Evolutionary conservation across 768 basidiomycete genomes (phyloP).

Genomic region (Tephrocybe sp.): DNA sequence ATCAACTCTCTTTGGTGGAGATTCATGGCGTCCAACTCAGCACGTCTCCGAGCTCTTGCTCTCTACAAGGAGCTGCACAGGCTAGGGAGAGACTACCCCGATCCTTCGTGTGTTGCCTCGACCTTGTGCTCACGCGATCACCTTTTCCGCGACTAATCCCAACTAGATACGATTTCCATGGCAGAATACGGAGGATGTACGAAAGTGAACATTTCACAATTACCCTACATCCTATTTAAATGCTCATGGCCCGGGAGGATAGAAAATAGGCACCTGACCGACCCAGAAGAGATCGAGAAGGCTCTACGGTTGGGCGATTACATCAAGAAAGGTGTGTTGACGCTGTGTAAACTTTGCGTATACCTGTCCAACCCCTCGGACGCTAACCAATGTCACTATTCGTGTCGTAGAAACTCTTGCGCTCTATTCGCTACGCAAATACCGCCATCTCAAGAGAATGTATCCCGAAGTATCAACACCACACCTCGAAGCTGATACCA

Average conservation of each 20-base stretch:
- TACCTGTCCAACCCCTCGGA: not conserved
- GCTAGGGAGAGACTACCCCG: constrained; percentile 80
- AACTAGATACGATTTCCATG: constrained; percentile 71
- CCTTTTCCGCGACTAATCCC: constrained; percentile 6
- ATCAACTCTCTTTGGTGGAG: constrained; percentile 10
- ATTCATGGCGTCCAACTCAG: constrained; percentile 52
- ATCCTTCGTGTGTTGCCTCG: constrained; percentile 61
- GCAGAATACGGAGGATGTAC: constrained; percentile 66
- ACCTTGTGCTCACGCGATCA: constrained; percentile 14
- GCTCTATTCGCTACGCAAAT: constrained; percentile 80
- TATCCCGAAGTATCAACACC: constrained; percentile 44
- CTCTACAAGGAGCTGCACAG: constrained; percentile 84
- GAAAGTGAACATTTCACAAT: constrained; percentile 54
- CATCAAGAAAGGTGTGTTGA: constrained; percentile 73
- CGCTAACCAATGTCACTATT: not conserved
- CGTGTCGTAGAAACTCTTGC: constrained; percentile 70
- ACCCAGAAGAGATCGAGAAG: constrained; percentile 72
- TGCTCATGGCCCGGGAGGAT: constrained; percentile 10
- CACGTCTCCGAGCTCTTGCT: constrained; percentile 63
- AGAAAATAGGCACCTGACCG: constrained; percentile 71
- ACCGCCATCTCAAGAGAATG: constrained; percentile 74
- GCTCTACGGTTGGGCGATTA: constrained; percentile 78
- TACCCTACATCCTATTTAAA: not conserved
- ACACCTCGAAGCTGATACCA: constrained; percentile 13
- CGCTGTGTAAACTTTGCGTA: too few species aligned